Evolutionary conservation across 371 early-diverging fungal genomes (phyloP), one percentile per base, ranked within the genome.

Genomic region (Mucor velutinosus): DNA sequence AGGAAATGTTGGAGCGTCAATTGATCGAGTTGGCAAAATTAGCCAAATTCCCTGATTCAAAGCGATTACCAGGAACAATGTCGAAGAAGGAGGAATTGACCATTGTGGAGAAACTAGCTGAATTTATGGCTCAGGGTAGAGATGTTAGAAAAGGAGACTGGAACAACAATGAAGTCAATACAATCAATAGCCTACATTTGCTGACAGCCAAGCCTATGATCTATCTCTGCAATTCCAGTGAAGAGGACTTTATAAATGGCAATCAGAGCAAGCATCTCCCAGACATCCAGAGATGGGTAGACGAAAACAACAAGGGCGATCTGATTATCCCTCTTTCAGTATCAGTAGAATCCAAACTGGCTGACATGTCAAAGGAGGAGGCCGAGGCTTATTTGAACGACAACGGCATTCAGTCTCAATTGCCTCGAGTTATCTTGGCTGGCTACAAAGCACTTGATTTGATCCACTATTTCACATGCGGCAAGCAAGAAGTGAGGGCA

Each of bases 201-300:
- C 76, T 98, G 51, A 94, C 97, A 19, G 93, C 95, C 29, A 98
- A 98, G 82, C 95, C 95, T n/a, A 92, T 96, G 65, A 89, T 96
- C 33, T 95, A 96, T 80, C 81, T 98, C n/a, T 90, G 89, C 66
- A 98, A 98, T 81, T 84, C 95, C 70, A 84, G 86, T 62, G 89
- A 90, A 76, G 69, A 82, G 7, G 94, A 94, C 58, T 96, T 89
- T 72, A 60, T 87, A 84, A 83, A 80, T 62, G 80, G 67, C 37
- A 43, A 71, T 55, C 62, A 75, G 71, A 51, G 25, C 51, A 47
- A 76, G 59, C 64, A 43, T 69, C 25, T 74, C 55, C 84, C 90
- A 19, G 83, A 89, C 68, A 93, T 97, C 72, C 89, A 93, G 73
- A 83, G 82, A 39, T 97, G 96, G 96, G 92, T 97, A 55, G 90